Evolutionary conservation across 768 basidiomycete species (phyloP).

Genomic region (Thelephora ganbajun): DNA sequence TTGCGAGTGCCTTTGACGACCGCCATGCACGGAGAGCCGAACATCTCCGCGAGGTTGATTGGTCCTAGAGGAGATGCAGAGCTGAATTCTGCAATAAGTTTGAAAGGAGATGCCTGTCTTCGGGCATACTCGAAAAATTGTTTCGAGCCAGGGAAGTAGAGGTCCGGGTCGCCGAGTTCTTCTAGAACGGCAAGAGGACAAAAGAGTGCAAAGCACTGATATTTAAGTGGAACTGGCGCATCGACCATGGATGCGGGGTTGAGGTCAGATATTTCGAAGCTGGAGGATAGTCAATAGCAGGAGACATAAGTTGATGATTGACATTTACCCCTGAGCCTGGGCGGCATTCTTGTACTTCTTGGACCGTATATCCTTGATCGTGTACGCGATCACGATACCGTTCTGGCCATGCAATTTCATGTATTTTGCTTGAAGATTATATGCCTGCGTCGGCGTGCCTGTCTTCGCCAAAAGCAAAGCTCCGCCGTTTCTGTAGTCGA

Average conservation of each 20-base stretch:
- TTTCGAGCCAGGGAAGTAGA: slow-evolving; percentile 20
- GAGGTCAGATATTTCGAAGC: slow-evolving; percentile 25
- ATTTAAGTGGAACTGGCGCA: slow-evolving; percentile 26
- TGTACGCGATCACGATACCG: slow-evolving; percentile 46
- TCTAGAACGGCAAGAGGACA: slow-evolving; percentile 31
- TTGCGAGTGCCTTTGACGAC: slow-evolving; percentile 27
- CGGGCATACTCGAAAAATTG: slow-evolving; percentile 23
- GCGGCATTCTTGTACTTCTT: slow-evolving; percentile 3
- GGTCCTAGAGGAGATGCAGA: slow-evolving; percentile 23
- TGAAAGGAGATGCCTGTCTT: slow-evolving; percentile 26
- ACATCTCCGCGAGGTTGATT: slow-evolving; percentile 29
- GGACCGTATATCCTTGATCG: slow-evolving; percentile 21
- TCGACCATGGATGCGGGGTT: slow-evolving; percentile 26
- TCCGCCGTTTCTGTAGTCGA: slow-evolving; percentile 37
- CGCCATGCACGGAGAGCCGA: slow-evolving; percentile 25
- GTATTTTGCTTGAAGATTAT: slow-evolving; percentile 46
- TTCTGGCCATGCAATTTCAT: slow-evolving; percentile 27
- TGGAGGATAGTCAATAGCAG: slow-evolving; percentile 5
- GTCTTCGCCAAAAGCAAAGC: slow-evolving; percentile 33
- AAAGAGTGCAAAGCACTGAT: slow-evolving; percentile 30
- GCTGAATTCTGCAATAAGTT: slow-evolving; percentile 22
- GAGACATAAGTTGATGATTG: not conserved
- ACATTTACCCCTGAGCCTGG: slow-evolving; percentile 1
- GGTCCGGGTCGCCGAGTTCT: slow-evolving; percentile 25
- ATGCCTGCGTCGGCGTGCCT: slow-evolving; percentile 36